Evolutionary conservation across 1,139 yeast genomes (phyloP).

Genomic region (Lodderomyces parapsilosis): DNA sequence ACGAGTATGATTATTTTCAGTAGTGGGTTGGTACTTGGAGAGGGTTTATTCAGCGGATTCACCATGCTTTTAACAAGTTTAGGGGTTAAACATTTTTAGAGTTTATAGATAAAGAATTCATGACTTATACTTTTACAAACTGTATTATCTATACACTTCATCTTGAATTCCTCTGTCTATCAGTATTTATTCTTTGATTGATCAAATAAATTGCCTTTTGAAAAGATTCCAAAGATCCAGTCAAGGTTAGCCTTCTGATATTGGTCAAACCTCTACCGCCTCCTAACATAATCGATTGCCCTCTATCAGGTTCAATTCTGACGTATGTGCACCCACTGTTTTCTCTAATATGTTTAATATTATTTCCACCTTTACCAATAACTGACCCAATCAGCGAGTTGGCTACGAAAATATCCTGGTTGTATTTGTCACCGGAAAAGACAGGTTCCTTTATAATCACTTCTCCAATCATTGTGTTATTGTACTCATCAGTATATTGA

Average conservation of each 20-base stretch:
- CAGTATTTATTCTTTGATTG: slow-evolving; percentile 70
- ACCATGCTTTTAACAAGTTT: slow-evolving; percentile 76
- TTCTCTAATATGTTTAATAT: slow-evolving; percentile 75
- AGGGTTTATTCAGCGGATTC: slow-evolving; percentile 81
- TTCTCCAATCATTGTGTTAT: slow-evolving; percentile 45
- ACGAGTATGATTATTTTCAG: slow-evolving; percentile 82
- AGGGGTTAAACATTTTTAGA: slow-evolving; percentile 44
- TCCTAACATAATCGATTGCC: slow-evolving; percentile 46
- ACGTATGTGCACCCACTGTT: slow-evolving; percentile 74
- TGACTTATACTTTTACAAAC: not conserved
- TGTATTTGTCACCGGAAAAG: slow-evolving; percentile 47
- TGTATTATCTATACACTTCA: slow-evolving; percentile 1
- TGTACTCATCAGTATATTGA: slow-evolving; percentile 46
- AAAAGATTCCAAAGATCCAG: slow-evolving; percentile 68
- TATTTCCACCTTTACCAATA: slow-evolving; percentile 85
- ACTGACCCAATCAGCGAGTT: slow-evolving; percentile 79
- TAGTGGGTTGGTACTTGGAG: slow-evolving; percentile 91
- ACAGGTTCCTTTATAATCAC: slow-evolving; percentile 43
- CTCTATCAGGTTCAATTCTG: slow-evolving; percentile 57
- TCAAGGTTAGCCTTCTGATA: slow-evolving; percentile 67
- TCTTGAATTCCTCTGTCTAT: slow-evolving; percentile 46
- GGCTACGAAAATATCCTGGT: slow-evolving; percentile 74
- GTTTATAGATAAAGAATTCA: not conserved
- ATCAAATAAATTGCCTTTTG: slow-evolving; percentile 78
- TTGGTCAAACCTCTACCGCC: slow-evolving; percentile 58